Evolutionary conservation across 179 eudicot genomes (phyloP).

Genomic region (Carnegiea gigantea): DNA sequence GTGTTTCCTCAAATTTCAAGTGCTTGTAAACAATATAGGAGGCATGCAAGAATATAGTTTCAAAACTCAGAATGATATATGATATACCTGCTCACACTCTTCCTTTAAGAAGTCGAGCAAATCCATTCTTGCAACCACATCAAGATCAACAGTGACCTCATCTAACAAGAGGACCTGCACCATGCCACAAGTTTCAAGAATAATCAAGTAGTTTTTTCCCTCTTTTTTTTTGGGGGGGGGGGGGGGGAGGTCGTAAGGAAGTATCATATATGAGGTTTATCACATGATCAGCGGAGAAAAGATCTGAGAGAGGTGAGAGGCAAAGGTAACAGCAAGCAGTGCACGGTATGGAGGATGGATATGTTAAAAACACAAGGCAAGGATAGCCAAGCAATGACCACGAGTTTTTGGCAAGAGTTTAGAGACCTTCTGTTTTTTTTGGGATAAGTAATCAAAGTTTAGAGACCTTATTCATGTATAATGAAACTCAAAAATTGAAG

Average conservation of each 20-base stretch:
- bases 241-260: background rate
- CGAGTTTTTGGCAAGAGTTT: background rate
- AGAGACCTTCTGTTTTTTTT: too few species aligned
- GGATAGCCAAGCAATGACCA: background rate
- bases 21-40: background rate
- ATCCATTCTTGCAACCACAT: conserved; percentile 95
- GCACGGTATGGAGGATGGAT: background rate
- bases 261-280: background rate
- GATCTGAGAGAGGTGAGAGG: background rate
- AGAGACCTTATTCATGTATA: background rate
- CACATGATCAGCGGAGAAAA: background rate
- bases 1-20: background rate
- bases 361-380: background rate
- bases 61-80: background rate
- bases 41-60: background rate
- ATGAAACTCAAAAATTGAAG: background rate
- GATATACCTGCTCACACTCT: conserved; percentile 88
- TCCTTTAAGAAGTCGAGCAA: conserved; percentile 81
- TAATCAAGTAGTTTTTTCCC: background rate
- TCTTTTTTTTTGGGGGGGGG: background rate
- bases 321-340: background rate
- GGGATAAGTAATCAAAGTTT: too few species aligned
- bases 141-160: conserved; percentile 93
- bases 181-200: background rate
- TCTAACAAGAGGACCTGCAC: conserved; percentile 84